A percentile compares a stretch with the other conserved stretches of the same genome.
Evolutionary conservation across 2,329 filamentous ascomycete genomes (phyloP).

Genomic region (Akanthomyces uredinophilus): DNA sequence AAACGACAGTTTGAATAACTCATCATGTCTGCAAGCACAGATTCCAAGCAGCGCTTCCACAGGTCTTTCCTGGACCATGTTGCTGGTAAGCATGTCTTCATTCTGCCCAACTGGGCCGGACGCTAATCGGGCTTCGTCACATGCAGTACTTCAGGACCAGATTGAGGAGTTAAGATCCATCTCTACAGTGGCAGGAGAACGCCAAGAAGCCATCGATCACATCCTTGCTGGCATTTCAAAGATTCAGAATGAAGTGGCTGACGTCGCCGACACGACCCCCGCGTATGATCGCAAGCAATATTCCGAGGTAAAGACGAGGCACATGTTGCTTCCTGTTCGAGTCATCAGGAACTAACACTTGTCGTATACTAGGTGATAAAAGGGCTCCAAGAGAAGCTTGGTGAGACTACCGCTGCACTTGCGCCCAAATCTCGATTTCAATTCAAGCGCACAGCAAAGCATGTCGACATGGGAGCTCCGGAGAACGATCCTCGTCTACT

Average conservation of each 20-base stretch:
- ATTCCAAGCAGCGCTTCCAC: constrained; percentile 73
- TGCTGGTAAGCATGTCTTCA: constrained; percentile 48
- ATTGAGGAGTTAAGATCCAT: constrained; percentile 64
- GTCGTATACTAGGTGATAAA: constrained; percentile 61
- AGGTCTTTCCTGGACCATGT: constrained; percentile 75
- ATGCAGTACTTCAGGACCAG: constrained; percentile 66
- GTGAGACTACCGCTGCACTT: constrained; percentile 61
- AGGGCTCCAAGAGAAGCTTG: constrained; percentile 70
- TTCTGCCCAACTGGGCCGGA: neutral
- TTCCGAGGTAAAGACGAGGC: constrained; percentile 53
- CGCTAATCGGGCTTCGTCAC: neutral
- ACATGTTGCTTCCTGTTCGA: no score
- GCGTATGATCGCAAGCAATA: constrained; percentile 88
- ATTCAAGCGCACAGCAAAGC: constrained; percentile 52
- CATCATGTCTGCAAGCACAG: constrained; percentile 24
- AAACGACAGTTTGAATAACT: neutral
- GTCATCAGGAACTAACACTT: neutral
- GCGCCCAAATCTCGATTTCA: constrained; percentile 76
- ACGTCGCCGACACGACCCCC: constrained; percentile 75
- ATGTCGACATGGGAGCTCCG: constrained; percentile 39
- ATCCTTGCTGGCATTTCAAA: constrained; percentile 74
- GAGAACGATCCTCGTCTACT: constrained; percentile 40
- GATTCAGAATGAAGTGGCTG: constrained; percentile 78
- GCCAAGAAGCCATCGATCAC: constrained; percentile 74
- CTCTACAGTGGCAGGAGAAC: constrained; percentile 62